Evolutionary conservation across 2,329 filamentous ascomycete species (phyloP), one percentile per base, ranked within the genome.

Genomic region (Clonostachys sp.): DNA sequence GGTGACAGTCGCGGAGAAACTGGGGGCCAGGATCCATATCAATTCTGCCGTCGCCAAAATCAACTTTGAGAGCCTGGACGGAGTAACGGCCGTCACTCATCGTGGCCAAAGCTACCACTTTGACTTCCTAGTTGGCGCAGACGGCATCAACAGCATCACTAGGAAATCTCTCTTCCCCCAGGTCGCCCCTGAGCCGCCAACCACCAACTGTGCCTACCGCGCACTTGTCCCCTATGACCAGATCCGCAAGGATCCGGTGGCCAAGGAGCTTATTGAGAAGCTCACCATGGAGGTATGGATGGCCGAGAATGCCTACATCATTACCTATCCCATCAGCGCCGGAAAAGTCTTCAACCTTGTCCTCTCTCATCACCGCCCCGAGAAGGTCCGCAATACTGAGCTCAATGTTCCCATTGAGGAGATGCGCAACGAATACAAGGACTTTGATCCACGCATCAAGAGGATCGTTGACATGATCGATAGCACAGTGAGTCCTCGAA

Each of bases 81-180:
- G 36, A 24, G 13, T 38, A 39, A n/a, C 16, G 13, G 8, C 16
- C 40, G 12, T 45, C 3, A 13, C 17, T 45, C 16, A 34, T 6
- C 5, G 34, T 12, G 3, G 48, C 42, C n/a, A 47, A 41, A 2
- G 46, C 38, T 12, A 34, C 50, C 6, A 50, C 5, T 51, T 46
- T 7, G 53, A 55, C 2, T 34, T 51, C 17, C 20, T 50, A 18
- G 24, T 50, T 18, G 48, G 45, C 3, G 49, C 49, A 13, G 49
- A 51, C 36, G 49, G 49, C 14, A 42, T 48, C 36, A n/a, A 43
- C 6, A 48, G 45, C 24, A 47, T 18, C 12, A 18, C 34, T 10
- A 39, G 49, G 12, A 12, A 44, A 30, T 13, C 40, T 9, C 42
- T 51, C n/a, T 35, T 51, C 9, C 39, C 33, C 5, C 44, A 30